A percentile compares a stretch with the other conserved stretches of the same genome.
Conservation (phyloP, 108 stramenopile species). For the Stephanodiscus minutulus region DNA sequence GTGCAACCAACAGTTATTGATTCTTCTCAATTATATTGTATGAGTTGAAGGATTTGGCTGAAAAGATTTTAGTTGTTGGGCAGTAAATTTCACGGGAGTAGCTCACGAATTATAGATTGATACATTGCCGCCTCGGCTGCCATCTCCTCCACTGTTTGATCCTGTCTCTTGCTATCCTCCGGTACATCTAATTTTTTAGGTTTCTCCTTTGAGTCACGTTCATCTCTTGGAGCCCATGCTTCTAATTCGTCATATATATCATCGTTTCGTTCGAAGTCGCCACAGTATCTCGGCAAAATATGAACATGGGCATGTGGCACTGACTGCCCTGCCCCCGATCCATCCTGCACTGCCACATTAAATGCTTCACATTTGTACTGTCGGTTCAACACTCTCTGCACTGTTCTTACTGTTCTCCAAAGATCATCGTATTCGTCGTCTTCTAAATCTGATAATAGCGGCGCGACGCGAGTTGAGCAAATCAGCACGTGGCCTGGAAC, state of each 20-base stretch:
- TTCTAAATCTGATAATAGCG: slow-evolving; percentile 64
- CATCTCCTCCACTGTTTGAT: slow-evolving; percentile 80
- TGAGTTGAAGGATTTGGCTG: no score
- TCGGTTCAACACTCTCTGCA: slow-evolving; percentile 63
- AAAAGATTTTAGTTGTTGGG: no score
- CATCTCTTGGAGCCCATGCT: slow-evolving; percentile 78
- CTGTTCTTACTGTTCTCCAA: slow-evolving; percentile 73
- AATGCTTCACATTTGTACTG: slow-evolving; percentile 66
- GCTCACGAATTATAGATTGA: slow-evolving; percentile 37
- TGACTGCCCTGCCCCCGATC: slow-evolving; percentile 77
- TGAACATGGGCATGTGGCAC: slow-evolving; percentile 94
- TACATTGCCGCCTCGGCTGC: slow-evolving; percentile 75
- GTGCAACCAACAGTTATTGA: background rate
- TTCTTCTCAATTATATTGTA: background rate
- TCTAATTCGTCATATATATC: slow-evolving; percentile 85
- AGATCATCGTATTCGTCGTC: slow-evolving; percentile 79
- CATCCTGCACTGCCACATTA: slow-evolving; percentile 93
- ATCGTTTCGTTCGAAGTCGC: slow-evolving; percentile 84
- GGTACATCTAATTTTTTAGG: slow-evolving; percentile 64
- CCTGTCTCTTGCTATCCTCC: slow-evolving; percentile 74
- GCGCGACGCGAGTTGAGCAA: slow-evolving; percentile 57
- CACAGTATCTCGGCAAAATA: slow-evolving; percentile 70
- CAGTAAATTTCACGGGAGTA: background rate
- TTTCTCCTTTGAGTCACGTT: slow-evolving; percentile 34
- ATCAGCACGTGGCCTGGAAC: slow-evolving; percentile 91